Percentiles rank a stretch among this genome's conserved stretches.
Evolutionary conservation across 2,329 filamentous ascomycete genomes (phyloP).

Genomic region (Calonectria ilicicola): DNA sequence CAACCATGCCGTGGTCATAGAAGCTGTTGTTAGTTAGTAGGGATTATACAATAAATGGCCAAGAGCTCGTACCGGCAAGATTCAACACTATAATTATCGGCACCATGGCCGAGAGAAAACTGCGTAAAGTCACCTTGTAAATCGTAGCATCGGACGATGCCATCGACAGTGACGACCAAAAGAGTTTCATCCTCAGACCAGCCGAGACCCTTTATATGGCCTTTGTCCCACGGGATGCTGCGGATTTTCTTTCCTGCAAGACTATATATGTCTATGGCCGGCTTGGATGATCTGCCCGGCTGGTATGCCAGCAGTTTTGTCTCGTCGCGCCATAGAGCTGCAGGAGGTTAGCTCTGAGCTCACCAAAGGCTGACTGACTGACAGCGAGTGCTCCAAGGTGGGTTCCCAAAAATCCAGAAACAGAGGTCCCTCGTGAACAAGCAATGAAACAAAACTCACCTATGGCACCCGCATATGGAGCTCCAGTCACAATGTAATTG

Average conservation of each 20-base stretch:
- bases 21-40: slow-evolving; percentile 62
- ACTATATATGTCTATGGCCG: slow-evolving; percentile 94
- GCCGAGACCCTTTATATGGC: slow-evolving; percentile 85
- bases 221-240: slow-evolving; percentile 91
- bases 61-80: slow-evolving; percentile 73
- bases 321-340: slow-evolving; percentile 91
- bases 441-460: slow-evolving; percentile 69
- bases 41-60: no score
- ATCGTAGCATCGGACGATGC: slow-evolving; percentile 90
- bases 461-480: slow-evolving; percentile 92
- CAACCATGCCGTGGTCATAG: slow-evolving; percentile 93
- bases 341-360: slow-evolving; percentile 19
- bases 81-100: slow-evolving; percentile 87
- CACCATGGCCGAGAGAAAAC: slow-evolving; percentile 89
- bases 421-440: not conserved
- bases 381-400: not conserved
- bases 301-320: slow-evolving; percentile 84
- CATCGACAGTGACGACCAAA: slow-evolving; percentile 88
- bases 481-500: slow-evolving; percentile 91
- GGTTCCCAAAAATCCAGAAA: not conserved
- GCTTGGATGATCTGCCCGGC: slow-evolving; percentile 77
- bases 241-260: slow-evolving; percentile 90
- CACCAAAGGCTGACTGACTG: not conserved
- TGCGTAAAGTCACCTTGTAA: slow-evolving; percentile 96
- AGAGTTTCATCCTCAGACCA: slow-evolving; percentile 98